phyloP scores from a whole-genome alignment of 2,329 filamentous ascomycete genomes.

The Hypoxylon rubiginosum region DNA sequence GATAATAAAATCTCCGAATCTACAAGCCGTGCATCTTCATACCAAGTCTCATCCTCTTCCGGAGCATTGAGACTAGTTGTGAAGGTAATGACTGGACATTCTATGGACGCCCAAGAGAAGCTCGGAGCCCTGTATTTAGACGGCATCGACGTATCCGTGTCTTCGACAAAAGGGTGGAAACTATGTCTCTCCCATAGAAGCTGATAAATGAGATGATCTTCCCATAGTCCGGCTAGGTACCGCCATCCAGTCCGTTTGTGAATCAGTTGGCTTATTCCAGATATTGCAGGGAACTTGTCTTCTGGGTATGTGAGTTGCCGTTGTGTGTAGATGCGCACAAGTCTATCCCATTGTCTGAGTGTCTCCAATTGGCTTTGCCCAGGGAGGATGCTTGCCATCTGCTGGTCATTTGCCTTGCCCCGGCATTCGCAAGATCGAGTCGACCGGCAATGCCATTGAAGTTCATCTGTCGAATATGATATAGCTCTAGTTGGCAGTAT shows the following conservation, averaged over 20 bases:
- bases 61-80: too few relatives aligned
- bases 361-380: slow-evolving; percentile 1
- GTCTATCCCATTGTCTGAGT: slow-evolving; percentile 10
- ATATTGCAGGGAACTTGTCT: slow-evolving; percentile 22
- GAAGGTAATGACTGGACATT: slow-evolving; percentile 5
- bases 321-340: slow-evolving; percentile 14
- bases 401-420: background rate
- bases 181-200: slow-evolving; percentile 14
- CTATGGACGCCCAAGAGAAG: slow-evolving; percentile 27
- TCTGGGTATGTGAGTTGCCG: slow-evolving; percentile 8
- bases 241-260: slow-evolving; percentile 13
- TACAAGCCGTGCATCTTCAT: slow-evolving; percentile 14
- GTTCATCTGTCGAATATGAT: slow-evolving; percentile 23
- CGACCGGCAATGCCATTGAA: slow-evolving; percentile 21
- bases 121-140: slow-evolving; percentile 11
- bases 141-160: background rate
- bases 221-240: slow-evolving; percentile 25
- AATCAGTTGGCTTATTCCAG: slow-evolving; percentile 21
- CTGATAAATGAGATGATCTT: slow-evolving; percentile 14
- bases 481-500: slow-evolving; percentile 18
- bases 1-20: slow-evolving; percentile 4
- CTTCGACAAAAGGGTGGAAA: background rate
- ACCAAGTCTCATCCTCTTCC: background rate
- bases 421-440: slow-evolving; percentile 12
- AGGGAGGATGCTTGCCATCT: background rate